Percentiles rank a stretch among this genome's conserved stretches.
Evolutionary conservation across 2,329 filamentous ascomycete genomes (phyloP).

Genomic region (Cladosporium sp.): DNA sequence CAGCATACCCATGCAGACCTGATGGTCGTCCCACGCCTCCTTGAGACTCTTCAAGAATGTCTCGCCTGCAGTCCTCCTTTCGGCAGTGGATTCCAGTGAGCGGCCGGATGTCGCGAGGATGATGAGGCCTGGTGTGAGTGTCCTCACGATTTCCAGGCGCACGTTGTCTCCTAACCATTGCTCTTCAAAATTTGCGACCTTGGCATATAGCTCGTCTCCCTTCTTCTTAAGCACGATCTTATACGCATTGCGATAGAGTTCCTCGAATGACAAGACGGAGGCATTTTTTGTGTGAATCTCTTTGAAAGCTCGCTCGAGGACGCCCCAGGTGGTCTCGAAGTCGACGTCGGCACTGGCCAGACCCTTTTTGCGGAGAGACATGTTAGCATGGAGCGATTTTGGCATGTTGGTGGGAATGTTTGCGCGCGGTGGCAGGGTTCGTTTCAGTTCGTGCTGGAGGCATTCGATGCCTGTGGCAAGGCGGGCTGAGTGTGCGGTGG

Average conservation of each 20-base stretch:
- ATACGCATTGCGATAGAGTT: slow-evolving; percentile 90
- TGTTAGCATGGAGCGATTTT: not conserved
- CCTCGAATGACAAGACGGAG: slow-evolving; percentile 86
- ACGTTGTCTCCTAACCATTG: slow-evolving; percentile 75
- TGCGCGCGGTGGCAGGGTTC: not conserved
- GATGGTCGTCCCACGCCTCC: slow-evolving; percentile 81
- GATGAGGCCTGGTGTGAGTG: slow-evolving; percentile 68
- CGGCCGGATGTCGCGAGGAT: slow-evolving; percentile 41
- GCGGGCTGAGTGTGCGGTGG: not conserved
- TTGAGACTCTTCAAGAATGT: slow-evolving; percentile 74
- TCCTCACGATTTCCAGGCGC: slow-evolving; percentile 62
- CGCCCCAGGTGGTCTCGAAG: slow-evolving; percentile 81
- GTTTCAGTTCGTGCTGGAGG: not conserved
- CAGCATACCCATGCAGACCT: slow-evolving; percentile 91
- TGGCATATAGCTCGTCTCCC: slow-evolving; percentile 74
- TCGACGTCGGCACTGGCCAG: slow-evolving; percentile 62
- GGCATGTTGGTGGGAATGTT: not conserved
- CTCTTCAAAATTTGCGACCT: slow-evolving; percentile 75
- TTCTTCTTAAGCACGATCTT: slow-evolving; percentile 89
- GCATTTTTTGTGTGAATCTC: slow-evolving; percentile 93
- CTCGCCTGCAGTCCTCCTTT: slow-evolving; percentile 76
- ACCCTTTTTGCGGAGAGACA: slow-evolving; percentile 41
- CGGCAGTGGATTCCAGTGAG: slow-evolving; percentile 45
- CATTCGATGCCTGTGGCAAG: not conserved
- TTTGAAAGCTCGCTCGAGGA: slow-evolving; percentile 68